phyloP scores from a whole-genome alignment of 768 basidiomycete species.

The Xerocomellus chrysenteron region DNA sequence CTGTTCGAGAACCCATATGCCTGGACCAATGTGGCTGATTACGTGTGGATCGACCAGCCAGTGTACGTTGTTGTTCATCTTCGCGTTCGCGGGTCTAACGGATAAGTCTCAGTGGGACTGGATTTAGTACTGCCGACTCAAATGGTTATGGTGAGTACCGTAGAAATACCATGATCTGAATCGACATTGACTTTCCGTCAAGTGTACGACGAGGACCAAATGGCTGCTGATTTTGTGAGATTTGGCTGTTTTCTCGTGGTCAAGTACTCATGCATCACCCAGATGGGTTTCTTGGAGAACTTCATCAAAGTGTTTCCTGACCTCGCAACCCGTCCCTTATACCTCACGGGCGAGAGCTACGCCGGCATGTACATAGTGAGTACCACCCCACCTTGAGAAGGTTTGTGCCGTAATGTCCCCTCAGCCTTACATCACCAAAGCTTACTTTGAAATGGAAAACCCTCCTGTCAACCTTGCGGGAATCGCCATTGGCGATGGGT shows the following conservation, averaged over 20 bases:
- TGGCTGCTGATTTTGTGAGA: constrained; percentile 52
- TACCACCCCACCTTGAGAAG: neutral
- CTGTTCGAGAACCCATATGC: constrained; percentile 51
- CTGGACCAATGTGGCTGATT: constrained; percentile 63
- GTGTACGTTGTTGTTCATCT: constrained; percentile 37
- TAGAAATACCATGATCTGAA: neutral
- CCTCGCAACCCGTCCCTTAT: constrained; percentile 62
- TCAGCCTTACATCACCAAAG: constrained; percentile 74
- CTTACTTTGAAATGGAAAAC: constrained; percentile 59
- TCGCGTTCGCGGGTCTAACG: neutral
- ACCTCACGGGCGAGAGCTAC: constrained; percentile 74
- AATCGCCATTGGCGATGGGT: constrained; percentile 70
- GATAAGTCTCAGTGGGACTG: constrained; percentile 45
- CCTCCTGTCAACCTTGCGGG: constrained; percentile 69
- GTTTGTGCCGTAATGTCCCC: neutral
- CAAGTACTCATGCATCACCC: neutral
- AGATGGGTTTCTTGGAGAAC: constrained; percentile 74
- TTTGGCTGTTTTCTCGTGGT: neutral
- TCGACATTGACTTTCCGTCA: constrained; percentile 13
- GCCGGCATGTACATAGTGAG: constrained; percentile 70
- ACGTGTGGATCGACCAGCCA: constrained; percentile 74
- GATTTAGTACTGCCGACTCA: constrained; percentile 63
- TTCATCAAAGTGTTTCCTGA: constrained; percentile 74
- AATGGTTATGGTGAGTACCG: constrained; percentile 53
- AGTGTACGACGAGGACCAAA: constrained; percentile 64